Base-by-base conservation (phyloP, 78 protist species). In the Trichosphaerium sp. region DNA sequence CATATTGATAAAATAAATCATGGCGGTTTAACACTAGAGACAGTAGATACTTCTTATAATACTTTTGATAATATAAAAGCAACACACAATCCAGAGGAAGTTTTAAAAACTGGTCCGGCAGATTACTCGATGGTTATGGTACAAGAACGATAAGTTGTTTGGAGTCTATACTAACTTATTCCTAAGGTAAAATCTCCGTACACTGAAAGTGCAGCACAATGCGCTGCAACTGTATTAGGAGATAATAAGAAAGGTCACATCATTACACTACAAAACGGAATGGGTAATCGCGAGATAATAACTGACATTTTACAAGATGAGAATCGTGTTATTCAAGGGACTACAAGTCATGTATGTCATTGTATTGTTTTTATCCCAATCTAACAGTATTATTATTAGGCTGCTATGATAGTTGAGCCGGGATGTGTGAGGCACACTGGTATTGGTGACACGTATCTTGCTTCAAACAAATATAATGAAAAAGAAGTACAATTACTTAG, bases 201-300 rank as follows among this genome's bases (percentile, higher is more conserved):
- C 0, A 76, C 84, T 2, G 70, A 57, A 56, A 74, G 58, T n/a
- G 83, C 83, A 11, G 80, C 76, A 3, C 23, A 40, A 0, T 72
- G 70, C 15, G 80, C 77, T 12, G 44, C 71, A 0, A 56, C 31
- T 3, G 29, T 75, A 4, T 35, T 75, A 39, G 43, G 55, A 21
- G n/a, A n/a, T n/a, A 54, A 56, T 42, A 67, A 72, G 21, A 52
- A 65, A 38, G 88, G 82, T 0, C 59, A 48, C 3, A 74, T 83
- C 2, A 26, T 83, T 42, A 79, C 93, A 0, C 69, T 88, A 35
- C 93, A 88, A 60, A 88, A 88, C 71, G 93, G 93, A 26, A 64
- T 88, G 31, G 93, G 93, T 14, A 84, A 88, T 66, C 12, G 71
- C 5, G 84, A 88, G 25, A 60, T 49, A 14, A 37, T 54, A 10